A percentile compares a stretch with the other conserved stretches of the same genome.
phyloP scores from a whole-genome alignment of 441 rosid species.

The Jatropha multifida region DNA sequence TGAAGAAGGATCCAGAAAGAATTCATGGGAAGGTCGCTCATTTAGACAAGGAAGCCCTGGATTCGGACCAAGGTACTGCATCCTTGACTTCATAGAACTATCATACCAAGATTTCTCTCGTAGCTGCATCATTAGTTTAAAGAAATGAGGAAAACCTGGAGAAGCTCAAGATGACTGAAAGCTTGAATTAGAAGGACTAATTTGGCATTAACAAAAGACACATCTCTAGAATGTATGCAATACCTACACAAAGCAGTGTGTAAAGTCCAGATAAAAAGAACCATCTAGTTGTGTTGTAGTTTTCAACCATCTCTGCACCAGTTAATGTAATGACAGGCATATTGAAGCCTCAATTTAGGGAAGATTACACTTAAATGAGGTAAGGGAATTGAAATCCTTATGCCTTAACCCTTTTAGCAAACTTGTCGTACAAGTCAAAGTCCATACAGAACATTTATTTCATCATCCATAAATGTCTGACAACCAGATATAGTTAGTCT shows the following conservation, averaged over 20 bases:
- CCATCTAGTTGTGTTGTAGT: not conserved
- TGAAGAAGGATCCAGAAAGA: constrained; percentile 52
- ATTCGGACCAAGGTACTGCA: constrained; percentile 59
- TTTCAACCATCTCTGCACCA: not conserved
- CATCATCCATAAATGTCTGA: not conserved
- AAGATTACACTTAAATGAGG: not conserved
- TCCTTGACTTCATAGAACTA: constrained; percentile 62
- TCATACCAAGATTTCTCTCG: constrained; percentile 80
- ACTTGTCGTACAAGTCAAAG: not conserved
- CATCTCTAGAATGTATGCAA: constrained; percentile 1
- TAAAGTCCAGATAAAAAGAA: not conserved
- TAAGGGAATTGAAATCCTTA: not conserved
- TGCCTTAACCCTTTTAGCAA: not conserved
- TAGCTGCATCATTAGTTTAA: constrained; percentile 43
- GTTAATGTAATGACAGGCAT: not conserved
- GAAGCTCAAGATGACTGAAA: constrained; percentile 7
- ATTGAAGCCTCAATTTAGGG: not conserved
- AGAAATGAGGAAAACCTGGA: constrained; percentile 6
- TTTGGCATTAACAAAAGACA: not conserved
- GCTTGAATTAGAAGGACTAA: not conserved
- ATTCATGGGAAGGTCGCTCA: constrained; percentile 40
- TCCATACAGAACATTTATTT: not conserved
- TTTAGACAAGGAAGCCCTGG: constrained; percentile 57
- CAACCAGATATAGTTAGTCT: not conserved
- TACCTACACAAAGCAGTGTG: not conserved